Evolutionary conservation across 768 basidiomycete species (phyloP), one percentile per base, ranked within the genome.

Genomic region (Phlebiopsis flavidoalba): DNA sequence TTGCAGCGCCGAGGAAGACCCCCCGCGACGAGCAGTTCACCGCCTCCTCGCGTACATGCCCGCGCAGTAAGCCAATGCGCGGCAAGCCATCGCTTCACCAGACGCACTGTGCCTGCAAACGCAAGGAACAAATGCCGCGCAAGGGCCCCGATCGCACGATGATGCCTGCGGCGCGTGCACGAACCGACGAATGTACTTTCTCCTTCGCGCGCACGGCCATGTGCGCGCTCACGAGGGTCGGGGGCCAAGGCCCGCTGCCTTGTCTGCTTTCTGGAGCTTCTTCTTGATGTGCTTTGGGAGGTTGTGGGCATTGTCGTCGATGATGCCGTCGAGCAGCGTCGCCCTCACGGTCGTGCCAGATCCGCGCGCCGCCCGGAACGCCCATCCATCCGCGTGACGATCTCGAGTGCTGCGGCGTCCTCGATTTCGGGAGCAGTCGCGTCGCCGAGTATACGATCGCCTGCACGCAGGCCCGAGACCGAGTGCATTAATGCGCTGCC

Each of bases 21-120:
- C 77, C n/a, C 76, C 0, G 93, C 91, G 71, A 91, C 93, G 46
- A 99, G 71, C 17, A 98, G 76, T 72, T 99, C 97, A 92, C 82
- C 0, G 83, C 86, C 70, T 98, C 93, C 60, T 85, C 82, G 6
- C 81, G 80, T 57, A 98, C 77, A 65, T 93, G 89, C 0, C 79
- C 73, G 4, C 82, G 79, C 36, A 98, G 80, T n/a, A 59, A 97
- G 80, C 88, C 91, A 93, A 70, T 99, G 97, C 7, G 89, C 78
- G 0, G 91, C 85, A 57, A 98, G 77, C 97, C 97, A 99, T 47
- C 96, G 83, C 75, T 98, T 96, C 54, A 91, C 83, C 15, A 98
- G 80, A 43, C 97, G 81, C 15, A 92, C 89, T 0, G 95, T 94
- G 8, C 89, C 85, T 2, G 93, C 80, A 72, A 86, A 97, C 11